A percentile compares a stretch with the other conserved stretches of the same genome.
Conservation (phyloP, 2,329 filamentous ascomycete genomes). For the Zymoseptoria tritici region DNA sequence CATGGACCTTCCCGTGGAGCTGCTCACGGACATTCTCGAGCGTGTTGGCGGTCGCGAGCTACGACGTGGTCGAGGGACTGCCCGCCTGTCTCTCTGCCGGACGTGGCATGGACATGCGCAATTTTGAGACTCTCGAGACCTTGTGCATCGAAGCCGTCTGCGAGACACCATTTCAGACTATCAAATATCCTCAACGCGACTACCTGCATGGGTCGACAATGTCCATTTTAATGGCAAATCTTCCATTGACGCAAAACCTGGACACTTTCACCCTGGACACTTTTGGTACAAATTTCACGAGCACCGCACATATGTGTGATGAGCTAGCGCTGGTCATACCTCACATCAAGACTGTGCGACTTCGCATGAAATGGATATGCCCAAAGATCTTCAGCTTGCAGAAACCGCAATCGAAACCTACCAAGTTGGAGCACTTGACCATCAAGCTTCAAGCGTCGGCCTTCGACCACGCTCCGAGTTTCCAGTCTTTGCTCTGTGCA, state of each 20-base stretch:
- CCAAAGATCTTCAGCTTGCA: conserved; percentile 5
- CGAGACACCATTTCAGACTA: conserved; percentile 1
- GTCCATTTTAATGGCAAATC: conserved; percentile 1
- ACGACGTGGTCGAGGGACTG: conserved; percentile 6
- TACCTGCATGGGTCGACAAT: conserved; percentile 6
- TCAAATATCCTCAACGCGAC: conserved; percentile 4
- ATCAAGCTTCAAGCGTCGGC: conserved; percentile 5
- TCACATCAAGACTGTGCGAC: conserved; percentile 6
- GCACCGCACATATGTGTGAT: conserved; percentile 6
- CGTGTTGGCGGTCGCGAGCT: conserved; percentile 17
- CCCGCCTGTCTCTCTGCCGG: conserved; percentile 9
- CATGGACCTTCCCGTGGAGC: conserved; percentile 13
- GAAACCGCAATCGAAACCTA: neutral
- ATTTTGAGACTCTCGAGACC: conserved; percentile 11
- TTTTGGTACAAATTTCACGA: conserved; percentile 1
- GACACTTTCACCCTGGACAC: conserved; percentile 6
- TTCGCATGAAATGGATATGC: conserved; percentile 7
- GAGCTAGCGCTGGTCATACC: conserved; percentile 7
- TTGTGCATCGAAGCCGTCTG: conserved; percentile 9
- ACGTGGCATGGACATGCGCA: conserved; percentile 13
- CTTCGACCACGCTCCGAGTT: neutral
- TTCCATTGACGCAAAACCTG: conserved; percentile 8
- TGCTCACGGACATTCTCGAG: conserved; percentile 13
- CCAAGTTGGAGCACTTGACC: conserved; percentile 7
- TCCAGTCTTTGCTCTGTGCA: neutral